Conservation (phyloP, 148 eudicot genomes). For the Chenopodium album region DNA sequence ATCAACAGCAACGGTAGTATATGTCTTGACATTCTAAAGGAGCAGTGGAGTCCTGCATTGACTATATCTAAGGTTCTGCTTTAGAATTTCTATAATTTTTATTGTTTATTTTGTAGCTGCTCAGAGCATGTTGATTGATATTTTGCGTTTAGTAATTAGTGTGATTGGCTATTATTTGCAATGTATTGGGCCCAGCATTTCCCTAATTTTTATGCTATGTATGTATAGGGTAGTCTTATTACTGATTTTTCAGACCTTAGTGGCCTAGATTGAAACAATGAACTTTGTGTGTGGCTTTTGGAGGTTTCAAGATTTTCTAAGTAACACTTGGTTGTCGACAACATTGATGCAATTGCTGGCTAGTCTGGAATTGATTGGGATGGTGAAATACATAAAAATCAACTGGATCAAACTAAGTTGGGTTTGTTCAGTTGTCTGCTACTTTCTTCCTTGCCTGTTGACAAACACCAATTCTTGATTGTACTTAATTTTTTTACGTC, state of each 20-base stretch:
- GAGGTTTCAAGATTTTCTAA: background rate
- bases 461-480: background rate
- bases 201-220: too few relatives aligned
- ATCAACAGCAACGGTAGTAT: conserved; percentile 72
- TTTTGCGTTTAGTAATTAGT: background rate
- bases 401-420: background rate
- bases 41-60: conserved; percentile 75
- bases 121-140: background rate
- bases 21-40: conserved; percentile 71
- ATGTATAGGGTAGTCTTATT: too few relatives aligned
- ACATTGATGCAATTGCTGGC: too few relatives aligned
- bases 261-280: background rate
- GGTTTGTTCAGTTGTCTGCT: background rate
- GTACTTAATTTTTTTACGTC: background rate
- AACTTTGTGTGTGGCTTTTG: background rate
- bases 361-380: too few relatives aligned
- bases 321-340: background rate
- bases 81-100: background rate
- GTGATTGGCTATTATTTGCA: background rate
- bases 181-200: background rate
- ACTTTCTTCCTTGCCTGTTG: background rate
- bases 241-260: background rate
- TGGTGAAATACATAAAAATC: background rate
- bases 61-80: conserved; percentile 61
- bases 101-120: background rate